Base-by-base conservation (phyloP, 1,284 basidiomycete genomes). In the Leccinum subatratum region DNA sequence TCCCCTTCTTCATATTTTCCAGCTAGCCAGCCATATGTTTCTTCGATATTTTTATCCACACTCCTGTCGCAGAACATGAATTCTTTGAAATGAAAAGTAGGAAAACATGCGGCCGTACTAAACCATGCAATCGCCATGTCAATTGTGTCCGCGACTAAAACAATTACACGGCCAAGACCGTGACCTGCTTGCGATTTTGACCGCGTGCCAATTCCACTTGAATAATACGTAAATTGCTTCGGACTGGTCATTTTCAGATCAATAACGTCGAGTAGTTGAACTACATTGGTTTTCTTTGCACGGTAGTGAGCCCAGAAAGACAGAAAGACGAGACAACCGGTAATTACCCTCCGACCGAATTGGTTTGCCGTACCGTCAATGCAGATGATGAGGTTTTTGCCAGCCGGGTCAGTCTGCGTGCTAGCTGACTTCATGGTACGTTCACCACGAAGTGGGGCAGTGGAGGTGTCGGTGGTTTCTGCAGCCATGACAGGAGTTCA, bases 1-100 rank as follows among this genome's bases (percentile, higher is more conserved):
- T 82, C 81, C 2, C 80, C 79, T n/a, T 70, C 68, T 25, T 70
- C 51, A 67, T 82, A 82, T 20, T 65, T 72, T 28, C 77, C 73
- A 1, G 80, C 73, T 5, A 82, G 65, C 81, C 81, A 82, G 3
- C 73, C 72, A 69, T 82, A 82, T 0, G 77, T 81, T 34, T 71
- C 68, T 37, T 77, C 77, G 54, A 70, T 68, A 4, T 66, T 76
- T 69, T 70, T 78, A 69, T 75, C 73, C 64, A 71, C 66, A 45
- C 68, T 76, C 74, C 72, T 73, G 11, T 2, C 2, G 22, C 34
- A 0, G 37, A 57, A 11, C 12, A 14, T 30, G 14, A 30, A 16
- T 11, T 6, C 14, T 2, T 6, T 8, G 28, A 6, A n/a, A 37
- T 8, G n/a, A 11, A 54, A 45, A n/a, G 22, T 7, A 56, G 6